Percentiles rank a stretch among this genome's conserved stretches.
phyloP scores from a whole-genome alignment of 768 basidiomycete species.

The Termitomyces sp. region DNA sequence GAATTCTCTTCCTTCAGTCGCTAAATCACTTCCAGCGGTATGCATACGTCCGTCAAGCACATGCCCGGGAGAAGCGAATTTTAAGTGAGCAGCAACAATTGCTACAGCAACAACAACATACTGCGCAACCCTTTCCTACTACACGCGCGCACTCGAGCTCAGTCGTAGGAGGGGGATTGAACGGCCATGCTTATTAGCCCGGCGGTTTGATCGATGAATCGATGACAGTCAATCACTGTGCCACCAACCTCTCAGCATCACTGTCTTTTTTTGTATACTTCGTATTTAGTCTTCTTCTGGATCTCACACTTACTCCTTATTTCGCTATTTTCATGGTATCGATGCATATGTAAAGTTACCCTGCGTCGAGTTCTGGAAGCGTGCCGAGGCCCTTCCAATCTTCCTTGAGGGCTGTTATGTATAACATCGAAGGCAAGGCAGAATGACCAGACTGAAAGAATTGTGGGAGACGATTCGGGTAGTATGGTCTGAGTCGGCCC shows the following conservation, averaged over 20 bases:
- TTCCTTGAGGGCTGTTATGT: background rate
- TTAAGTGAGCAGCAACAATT: conserved; percentile 26
- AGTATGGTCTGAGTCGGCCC: background rate
- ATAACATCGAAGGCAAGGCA: background rate
- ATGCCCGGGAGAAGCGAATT: conserved; percentile 51
- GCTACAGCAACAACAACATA: conserved; percentile 15
- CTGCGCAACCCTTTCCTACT: conserved; percentile 15
- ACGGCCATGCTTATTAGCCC: background rate
- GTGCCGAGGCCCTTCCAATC: background rate
- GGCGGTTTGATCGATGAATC: background rate
- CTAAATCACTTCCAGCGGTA: conserved; percentile 90
- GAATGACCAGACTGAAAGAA: background rate
- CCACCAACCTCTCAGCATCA: background rate
- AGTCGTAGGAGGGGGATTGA: conserved; percentile 13
- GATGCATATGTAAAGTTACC: background rate
- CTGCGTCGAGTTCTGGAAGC: background rate
- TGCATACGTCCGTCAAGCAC: conserved; percentile 81
- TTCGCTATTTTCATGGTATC: background rate
- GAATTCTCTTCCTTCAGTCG: conserved; percentile 69
- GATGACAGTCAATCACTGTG: background rate
- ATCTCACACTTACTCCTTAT: background rate
- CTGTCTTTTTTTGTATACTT: background rate
- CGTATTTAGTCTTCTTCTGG: background rate
- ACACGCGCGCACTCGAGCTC: conserved; percentile 32
- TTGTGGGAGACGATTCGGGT: background rate